Evolutionary conservation across 2,329 filamentous ascomycete species (phyloP).

Genomic region (Fusarium heterosporum): DNA sequence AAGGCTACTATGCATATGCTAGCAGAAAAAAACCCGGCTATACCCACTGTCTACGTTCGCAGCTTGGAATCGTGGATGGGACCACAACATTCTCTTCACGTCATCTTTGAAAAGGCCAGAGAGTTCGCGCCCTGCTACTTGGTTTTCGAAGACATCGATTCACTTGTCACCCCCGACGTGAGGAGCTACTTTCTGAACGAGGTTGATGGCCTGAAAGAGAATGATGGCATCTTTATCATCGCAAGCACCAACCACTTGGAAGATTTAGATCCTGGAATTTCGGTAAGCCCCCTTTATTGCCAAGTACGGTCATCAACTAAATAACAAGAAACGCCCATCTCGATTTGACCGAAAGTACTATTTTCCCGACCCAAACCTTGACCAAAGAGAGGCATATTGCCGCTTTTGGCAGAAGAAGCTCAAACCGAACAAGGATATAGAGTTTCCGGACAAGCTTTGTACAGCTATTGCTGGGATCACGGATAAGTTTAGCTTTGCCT

Average conservation of each 20-base stretch:
- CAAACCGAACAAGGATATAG: not conserved
- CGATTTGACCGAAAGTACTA: constrained; percentile 9
- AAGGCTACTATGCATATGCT: constrained; percentile 77
- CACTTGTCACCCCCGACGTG: constrained; percentile 65
- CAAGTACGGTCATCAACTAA: not conserved
- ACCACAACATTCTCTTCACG: constrained; percentile 65
- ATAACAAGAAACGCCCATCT: not conserved
- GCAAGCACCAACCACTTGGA: constrained; percentile 12
- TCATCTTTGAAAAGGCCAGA: constrained; percentile 70
- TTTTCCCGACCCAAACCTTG: constrained; percentile 1
- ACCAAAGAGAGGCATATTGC: constrained; percentile 8
- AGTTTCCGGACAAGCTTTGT: not conserved
- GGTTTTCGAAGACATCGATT: constrained; percentile 79
- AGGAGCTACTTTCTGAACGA: constrained; percentile 11
- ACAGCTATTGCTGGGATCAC: constrained; percentile 2
- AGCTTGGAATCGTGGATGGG: constrained; percentile 58
- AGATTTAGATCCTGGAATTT: not conserved
- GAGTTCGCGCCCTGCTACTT: constrained; percentile 74
- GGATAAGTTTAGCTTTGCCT: constrained; percentile 9
- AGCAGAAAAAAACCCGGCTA: constrained; percentile 57
- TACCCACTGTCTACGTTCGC: constrained; percentile 5
- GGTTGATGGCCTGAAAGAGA: constrained; percentile 2
- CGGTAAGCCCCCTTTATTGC: not conserved
- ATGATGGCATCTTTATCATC: constrained; percentile 5
- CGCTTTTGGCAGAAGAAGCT: constrained; percentile 3